Evolutionary conservation across 2,329 filamentous ascomycete species (phyloP), one percentile per base, ranked within the genome.

Genomic region (Penicillium digitatum): DNA sequence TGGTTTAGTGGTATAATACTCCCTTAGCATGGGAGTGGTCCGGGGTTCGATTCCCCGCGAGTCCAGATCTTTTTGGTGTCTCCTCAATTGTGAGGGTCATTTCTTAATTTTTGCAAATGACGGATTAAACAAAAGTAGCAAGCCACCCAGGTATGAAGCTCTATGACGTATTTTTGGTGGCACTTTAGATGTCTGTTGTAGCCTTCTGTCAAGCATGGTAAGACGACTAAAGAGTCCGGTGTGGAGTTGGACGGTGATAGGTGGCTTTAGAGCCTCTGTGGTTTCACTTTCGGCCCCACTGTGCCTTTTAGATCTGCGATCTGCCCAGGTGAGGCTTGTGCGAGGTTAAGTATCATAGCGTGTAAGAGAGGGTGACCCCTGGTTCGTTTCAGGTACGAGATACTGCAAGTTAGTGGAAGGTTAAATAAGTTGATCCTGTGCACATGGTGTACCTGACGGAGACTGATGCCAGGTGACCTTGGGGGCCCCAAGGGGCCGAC

Each of bases 1-100:
- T 76, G 73, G 74, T 76, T 75, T 76, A 76, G 74, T 75, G 74
- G 74, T 76, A 76, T 75, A 74, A 76, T 76, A 71, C 72, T 66
- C 72, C 72, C 73, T 76, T 76, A 76, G 74, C 72, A 75, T 77
- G 74, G 73, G 74, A 69, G 75, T 71, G 74, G 75, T 76, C 74
- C 72, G 69, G 73, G 73, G 74, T 76, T 76, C 73, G 74, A 77
- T 77, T 77, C 74, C 74, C 75, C 70, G 74, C 73, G 69, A 74
- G 74, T 77, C 75, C 75, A 77, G 35, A 42, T 42, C 5, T 42
- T 42, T 40, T 42, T 42, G n/a, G n/a, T n/a, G 16, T 9, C 16
- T 12, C 22, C 8, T 26, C 9, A 24, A 16, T 26, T 16, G 26
- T 11, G 38, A 42, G 39, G 8, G 3, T 3, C 7, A 6, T 10